Base-by-base conservation (phyloP, 164 flowering plant genomes). In the Warburgia ugandensis region DNA sequence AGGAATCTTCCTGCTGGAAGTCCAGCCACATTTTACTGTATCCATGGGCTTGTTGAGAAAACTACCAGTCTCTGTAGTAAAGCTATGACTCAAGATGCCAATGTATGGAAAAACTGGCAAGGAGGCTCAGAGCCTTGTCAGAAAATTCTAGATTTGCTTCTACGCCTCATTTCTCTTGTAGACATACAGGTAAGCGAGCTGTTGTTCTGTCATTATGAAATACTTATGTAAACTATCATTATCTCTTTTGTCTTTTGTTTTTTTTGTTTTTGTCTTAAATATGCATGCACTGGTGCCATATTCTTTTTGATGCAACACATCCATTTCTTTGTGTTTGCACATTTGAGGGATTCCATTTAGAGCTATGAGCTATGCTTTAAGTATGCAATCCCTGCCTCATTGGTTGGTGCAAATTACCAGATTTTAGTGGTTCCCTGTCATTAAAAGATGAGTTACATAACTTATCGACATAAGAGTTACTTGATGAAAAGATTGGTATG, bases 1-100 rank as follows among this genome's bases (percentile, higher is more conserved):
- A 75, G 86, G 25, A 63, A 86, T 74, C 95, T 89, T 67, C 97
- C 97, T 50, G 94, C 96, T 37, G 97, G 97, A 62, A 79, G 95
- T 71, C 86, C 96, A 5, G 83, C 92, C 23, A 75, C 70, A 61
- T 78, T 77, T 68, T 94, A 77, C 66, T 75, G 82, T 55, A 65
- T 94, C 36, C 75, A 86, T 39, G 60, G 73, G 66, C 84, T 89
- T 43, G 77, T 74, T 22, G 84, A 78, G 23, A 78, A 82, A 65
- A 74, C 80, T 42, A 67, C 62, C 41, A 57, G 25, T 17, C 79
- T 86, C n/a, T 80, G 81, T 53, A 54, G 64, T 50, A 73, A 69
- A 64, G 67, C 67, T 29, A 55, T 44, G 42, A 45, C 45, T 33
- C 44, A 49, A 25, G 75, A 79, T 26, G 55, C 44, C 54, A 67